Evolutionary conservation across 202 grass and related monocot genomes (phyloP).

Genomic region (Hordeum pubiflorum): DNA sequence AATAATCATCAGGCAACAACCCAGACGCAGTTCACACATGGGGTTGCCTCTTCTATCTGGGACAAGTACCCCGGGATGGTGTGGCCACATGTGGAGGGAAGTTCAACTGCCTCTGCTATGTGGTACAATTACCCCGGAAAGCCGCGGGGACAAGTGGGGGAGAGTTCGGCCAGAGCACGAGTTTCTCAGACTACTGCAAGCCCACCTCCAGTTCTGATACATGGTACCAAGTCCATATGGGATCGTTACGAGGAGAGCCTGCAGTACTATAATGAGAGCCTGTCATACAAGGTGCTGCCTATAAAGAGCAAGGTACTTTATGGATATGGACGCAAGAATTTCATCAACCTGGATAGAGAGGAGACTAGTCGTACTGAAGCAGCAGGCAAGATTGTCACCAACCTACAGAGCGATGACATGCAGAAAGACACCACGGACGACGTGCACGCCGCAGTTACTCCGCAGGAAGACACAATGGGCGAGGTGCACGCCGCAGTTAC

Average conservation of each 20-base stretch:
- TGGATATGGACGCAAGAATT: background rate
- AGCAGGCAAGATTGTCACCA: background rate
- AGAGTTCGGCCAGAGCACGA: background rate
- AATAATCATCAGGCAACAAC: background rate
- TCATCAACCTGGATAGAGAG: background rate
- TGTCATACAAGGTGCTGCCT: background rate
- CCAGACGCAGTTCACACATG: background rate
- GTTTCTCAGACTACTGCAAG: background rate
- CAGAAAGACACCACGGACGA: background rate
- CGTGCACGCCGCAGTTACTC: background rate
- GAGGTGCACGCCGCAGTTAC: background rate
- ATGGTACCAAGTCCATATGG: background rate
- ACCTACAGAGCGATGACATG: background rate
- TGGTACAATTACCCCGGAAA: constrained; percentile 11
- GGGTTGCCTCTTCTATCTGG: background rate
- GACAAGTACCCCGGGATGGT: constrained; percentile 3
- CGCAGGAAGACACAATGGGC: background rate
- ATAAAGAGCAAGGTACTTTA: background rate
- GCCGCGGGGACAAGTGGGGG: background rate
- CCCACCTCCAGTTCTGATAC: background rate
- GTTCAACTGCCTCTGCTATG: background rate
- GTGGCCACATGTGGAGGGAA: background rate
- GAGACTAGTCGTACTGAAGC: background rate
- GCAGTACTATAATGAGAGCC: background rate
- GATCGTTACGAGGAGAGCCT: constrained; percentile 4